Conservation (phyloP, 2,329 filamentous ascomycete species). For the Eutypa lata region DNA sequence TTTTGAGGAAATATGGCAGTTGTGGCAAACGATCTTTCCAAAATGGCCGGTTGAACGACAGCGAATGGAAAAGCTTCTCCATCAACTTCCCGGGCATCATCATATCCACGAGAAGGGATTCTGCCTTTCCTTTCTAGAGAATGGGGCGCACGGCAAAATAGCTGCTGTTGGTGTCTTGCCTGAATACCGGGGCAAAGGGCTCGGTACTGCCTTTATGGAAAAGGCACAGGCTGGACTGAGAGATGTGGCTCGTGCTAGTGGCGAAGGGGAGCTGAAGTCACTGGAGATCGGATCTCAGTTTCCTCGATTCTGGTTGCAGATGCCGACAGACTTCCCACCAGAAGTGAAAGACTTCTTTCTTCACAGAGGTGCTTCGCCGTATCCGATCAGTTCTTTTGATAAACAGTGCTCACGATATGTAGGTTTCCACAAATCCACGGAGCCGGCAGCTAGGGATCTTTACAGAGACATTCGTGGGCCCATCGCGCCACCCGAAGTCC, state of each 20-base stretch:
- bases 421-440: background rate
- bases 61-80: background rate
- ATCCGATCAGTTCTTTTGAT: background rate
- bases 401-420: background rate
- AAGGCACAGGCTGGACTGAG: background rate
- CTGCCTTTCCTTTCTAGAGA: background rate
- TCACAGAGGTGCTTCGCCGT: background rate
- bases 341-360: background rate
- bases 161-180: background rate
- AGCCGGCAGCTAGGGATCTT: background rate
- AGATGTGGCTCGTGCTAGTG: background rate
- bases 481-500: background rate
- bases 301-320: background rate
- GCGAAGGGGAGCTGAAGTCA: background rate
- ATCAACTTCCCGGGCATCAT: background rate
- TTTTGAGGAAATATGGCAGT: background rate
- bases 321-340: background rate
- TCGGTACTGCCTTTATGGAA: background rate
- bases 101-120: background rate
- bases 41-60: background rate
- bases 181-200: background rate
- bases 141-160: background rate
- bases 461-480: background rate
- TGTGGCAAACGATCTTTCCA: background rate
- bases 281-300: background rate